Percentiles rank a stretch among this genome's conserved stretches.
These are phyloP conservation scores for Alternaria longipes DNA, from an alignment of 2,329 filamentous ascomycete species.

Conservation along the genomic window DNA sequence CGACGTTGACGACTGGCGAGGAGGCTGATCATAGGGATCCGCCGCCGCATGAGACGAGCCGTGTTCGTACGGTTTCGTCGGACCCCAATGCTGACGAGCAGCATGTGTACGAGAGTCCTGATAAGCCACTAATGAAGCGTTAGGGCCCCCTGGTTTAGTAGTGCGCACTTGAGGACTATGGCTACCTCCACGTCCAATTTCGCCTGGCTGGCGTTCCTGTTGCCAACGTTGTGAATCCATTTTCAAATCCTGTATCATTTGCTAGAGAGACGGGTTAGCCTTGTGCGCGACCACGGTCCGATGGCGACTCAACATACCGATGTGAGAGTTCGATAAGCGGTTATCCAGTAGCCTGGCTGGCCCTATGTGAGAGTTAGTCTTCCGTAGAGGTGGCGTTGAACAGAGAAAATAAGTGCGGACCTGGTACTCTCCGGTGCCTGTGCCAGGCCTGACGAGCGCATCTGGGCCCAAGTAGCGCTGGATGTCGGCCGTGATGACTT, in stretches of 20 bases:
- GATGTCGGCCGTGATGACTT: constrained; percentile 63
- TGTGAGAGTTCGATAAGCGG: constrained; percentile 61
- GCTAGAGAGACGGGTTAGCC: constrained; percentile 53
- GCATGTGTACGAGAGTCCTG: constrained; percentile 55
- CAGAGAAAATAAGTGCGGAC: constrained; percentile 43
- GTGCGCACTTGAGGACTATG: constrained; percentile 50
- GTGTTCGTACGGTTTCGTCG: constrained; percentile 41
- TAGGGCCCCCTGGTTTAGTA: constrained; percentile 56
- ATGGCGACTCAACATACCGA: constrained; percentile 51
- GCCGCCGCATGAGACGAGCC: constrained; percentile 20
- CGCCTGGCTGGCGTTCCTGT: constrained; percentile 43
- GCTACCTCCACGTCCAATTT: constrained; percentile 58
- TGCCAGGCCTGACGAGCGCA: constrained; percentile 59
- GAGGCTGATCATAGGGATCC: constrained; percentile 27
- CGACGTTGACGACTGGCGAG: constrained; percentile 23
- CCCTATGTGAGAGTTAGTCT: constrained; percentile 41
- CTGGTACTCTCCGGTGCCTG: constrained; percentile 56
- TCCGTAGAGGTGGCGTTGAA: constrained; percentile 23
- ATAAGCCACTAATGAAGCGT: constrained; percentile 56
- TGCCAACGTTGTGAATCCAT: constrained; percentile 59
- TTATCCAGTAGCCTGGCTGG: constrained; percentile 61
- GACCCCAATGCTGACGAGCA: constrained; percentile 55
- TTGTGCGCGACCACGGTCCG: neutral
- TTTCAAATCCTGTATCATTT: constrained; percentile 70
- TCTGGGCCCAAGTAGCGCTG: constrained; percentile 62